phyloP scores from a whole-genome alignment of 805 yeast genomes.

The Wickerhamomyces sydowiorum region DNA sequence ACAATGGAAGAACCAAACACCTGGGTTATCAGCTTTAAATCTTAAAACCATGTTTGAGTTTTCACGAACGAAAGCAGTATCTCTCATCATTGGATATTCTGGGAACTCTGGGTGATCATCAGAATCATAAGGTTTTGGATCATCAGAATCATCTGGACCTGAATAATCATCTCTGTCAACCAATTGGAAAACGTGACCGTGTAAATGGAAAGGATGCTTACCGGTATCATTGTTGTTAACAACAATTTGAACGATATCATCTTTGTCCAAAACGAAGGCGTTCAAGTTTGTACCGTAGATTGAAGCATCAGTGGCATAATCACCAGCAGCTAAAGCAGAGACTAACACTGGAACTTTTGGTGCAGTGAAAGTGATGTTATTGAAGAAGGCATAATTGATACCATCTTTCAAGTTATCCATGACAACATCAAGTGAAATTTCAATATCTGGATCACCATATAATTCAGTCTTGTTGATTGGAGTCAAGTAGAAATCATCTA shows the following conservation, averaged over 20 bases:
- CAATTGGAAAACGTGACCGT: slow-evolving; percentile 83
- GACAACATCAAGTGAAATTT: slow-evolving; percentile 61
- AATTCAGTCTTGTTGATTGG: slow-evolving; percentile 56
- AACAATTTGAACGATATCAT: slow-evolving; percentile 67
- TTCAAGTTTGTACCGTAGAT: slow-evolving; percentile 80
- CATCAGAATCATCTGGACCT: slow-evolving; percentile 44
- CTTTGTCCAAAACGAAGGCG: slow-evolving; percentile 54
- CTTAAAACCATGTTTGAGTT: slow-evolving; percentile 83
- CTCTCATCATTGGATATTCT: slow-evolving; percentile 78
- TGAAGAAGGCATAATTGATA: slow-evolving; percentile 93
- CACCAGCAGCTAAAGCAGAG: slow-evolving; percentile 72
- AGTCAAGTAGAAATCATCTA: slow-evolving; percentile 74
- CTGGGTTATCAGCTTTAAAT: slow-evolving; percentile 92
- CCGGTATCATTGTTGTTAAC: slow-evolving; percentile 87
- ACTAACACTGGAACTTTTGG: slow-evolving; percentile 86
- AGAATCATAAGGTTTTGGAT: slow-evolving; percentile 54
- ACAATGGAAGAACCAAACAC: slow-evolving; percentile 98
- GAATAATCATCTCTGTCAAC: slow-evolving; percentile 67
- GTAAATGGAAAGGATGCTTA: slow-evolving; percentile 95
- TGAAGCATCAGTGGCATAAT: slow-evolving; percentile 42
- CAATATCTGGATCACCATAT: slow-evolving; percentile 62
- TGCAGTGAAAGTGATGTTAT: slow-evolving; percentile 67
- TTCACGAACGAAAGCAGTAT: slow-evolving; percentile 71
- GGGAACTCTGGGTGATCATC: slow-evolving; percentile 49
- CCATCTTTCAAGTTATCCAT: slow-evolving; percentile 89